phyloP scores from a whole-genome alignment of 208 protist genomes.

The Cochliopodium minus region DNA sequence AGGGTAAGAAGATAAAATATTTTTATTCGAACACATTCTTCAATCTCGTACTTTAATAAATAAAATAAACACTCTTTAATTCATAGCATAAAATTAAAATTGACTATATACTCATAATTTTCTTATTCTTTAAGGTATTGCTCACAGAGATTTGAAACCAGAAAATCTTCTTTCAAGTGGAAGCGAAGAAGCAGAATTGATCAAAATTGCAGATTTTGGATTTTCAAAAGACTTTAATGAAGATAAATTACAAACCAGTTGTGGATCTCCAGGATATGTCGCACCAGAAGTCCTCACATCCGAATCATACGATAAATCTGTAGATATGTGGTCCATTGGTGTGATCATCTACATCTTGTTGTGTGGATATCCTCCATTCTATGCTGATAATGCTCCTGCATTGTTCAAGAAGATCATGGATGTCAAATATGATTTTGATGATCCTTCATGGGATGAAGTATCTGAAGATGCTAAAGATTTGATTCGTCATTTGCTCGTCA shows the following conservation, averaged over 20 bases:
- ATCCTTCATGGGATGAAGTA: constrained; percentile 29
- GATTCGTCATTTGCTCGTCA: background rate
- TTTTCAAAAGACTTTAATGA: constrained; percentile 20
- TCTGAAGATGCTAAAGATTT: constrained; percentile 10
- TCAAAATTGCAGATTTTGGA: constrained; percentile 31
- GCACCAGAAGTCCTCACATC: constrained; percentile 76
- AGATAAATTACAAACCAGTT: constrained; percentile 58
- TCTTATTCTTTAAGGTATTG: too few species aligned
- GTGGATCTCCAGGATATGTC: constrained; percentile 72
- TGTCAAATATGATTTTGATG: constrained; percentile 23
- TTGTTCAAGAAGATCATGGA: constrained; percentile 23
- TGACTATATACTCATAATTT: too few species aligned
- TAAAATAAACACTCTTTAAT: too few species aligned
- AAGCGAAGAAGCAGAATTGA: constrained; percentile 16
- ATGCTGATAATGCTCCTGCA: constrained; percentile 26
- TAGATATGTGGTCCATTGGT: constrained; percentile 89
- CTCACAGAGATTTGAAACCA: constrained; percentile 7
- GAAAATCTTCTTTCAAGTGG: constrained; percentile 13
- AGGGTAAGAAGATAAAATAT: too few species aligned
- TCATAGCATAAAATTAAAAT: too few species aligned
- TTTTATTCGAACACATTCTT: too few species aligned
- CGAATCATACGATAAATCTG: constrained; percentile 70
- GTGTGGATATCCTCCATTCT: constrained; percentile 37
- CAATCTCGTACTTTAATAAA: too few species aligned
- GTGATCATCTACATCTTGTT: constrained; percentile 58